phyloP scores from a whole-genome alignment of 768 basidiomycete species.

The Podaxis mareebaensis region DNA sequence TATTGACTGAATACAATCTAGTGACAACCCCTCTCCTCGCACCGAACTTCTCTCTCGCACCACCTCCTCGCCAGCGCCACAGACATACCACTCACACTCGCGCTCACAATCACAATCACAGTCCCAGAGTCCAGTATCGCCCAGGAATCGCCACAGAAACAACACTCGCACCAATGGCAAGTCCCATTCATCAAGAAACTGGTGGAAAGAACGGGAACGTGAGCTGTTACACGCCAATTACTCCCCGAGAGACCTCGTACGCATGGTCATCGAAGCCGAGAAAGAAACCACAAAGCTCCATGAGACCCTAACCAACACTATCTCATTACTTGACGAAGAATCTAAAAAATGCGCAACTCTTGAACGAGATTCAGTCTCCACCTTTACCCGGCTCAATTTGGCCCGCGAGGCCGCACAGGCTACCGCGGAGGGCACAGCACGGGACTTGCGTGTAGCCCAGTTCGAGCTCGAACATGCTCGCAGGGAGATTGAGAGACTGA shows the following conservation, averaged over 20 bases:
- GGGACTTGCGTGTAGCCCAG: constrained; percentile 39
- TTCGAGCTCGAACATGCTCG: constrained; percentile 41
- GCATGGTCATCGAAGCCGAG: constrained; percentile 33
- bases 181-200: neutral
- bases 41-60: constrained; percentile 25
- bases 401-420: constrained; percentile 35
- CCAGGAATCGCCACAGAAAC: neutral
- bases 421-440: constrained; percentile 34
- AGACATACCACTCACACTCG: neutral
- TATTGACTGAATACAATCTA: constrained; percentile 3
- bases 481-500: constrained; percentile 53
- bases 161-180: neutral
- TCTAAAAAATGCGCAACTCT: constrained; percentile 33
- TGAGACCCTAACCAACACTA: constrained; percentile 34
- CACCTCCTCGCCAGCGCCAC: constrained; percentile 7
- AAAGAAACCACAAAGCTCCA: constrained; percentile 36
- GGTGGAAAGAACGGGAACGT: constrained; percentile 20
- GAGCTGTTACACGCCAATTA: constrained; percentile 22
- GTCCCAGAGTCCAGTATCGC: neutral
- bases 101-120: constrained; percentile 1
- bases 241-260: constrained; percentile 30
- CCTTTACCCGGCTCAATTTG: constrained; percentile 36
- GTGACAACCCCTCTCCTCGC: constrained; percentile 21
- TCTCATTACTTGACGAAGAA: constrained; percentile 36
- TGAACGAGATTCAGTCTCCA: constrained; percentile 35